Evolutionary conservation across 345 rosid species (phyloP).

Genomic region (Capsella bursapastoris): DNA sequence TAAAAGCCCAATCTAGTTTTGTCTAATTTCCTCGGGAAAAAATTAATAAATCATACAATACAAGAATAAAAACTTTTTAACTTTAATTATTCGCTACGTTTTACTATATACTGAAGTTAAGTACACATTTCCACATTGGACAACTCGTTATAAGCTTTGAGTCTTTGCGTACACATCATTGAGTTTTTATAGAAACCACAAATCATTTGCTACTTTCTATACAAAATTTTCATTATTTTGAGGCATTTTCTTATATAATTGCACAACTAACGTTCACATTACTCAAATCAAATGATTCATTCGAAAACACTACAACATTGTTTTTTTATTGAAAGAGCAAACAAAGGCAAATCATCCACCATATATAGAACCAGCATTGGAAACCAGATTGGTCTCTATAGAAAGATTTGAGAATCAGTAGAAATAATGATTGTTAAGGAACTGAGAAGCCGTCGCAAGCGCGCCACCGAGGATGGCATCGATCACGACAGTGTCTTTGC

Average conservation of each 20-base stretch:
- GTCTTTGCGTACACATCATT: too few relatives aligned
- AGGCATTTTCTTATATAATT: neutral
- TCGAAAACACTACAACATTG: constrained; percentile 22
- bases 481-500: constrained; percentile 58
- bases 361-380: constrained; percentile 13
- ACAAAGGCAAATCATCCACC: constrained; percentile 12
- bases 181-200: neutral
- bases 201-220: neutral
- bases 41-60: too few relatives aligned
- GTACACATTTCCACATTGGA: too few relatives aligned
- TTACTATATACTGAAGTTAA: too few relatives aligned
- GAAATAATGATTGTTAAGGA: constrained; percentile 59
- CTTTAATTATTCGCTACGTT: too few relatives aligned
- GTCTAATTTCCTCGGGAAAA: too few relatives aligned
- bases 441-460: constrained; percentile 78
- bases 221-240: constrained; percentile 4
- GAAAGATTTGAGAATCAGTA: constrained; percentile 30
- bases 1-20: neutral
- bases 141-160: too few relatives aligned
- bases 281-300: constrained; percentile 16
- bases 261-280: neutral
- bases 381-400: neutral
- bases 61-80: too few relatives aligned
- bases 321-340: constrained; percentile 30
- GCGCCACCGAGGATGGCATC: constrained; percentile 83